phyloP scores from a whole-genome alignment of 2,329 filamentous ascomycete genomes.

The Microcyclospora tardicrescens region DNA sequence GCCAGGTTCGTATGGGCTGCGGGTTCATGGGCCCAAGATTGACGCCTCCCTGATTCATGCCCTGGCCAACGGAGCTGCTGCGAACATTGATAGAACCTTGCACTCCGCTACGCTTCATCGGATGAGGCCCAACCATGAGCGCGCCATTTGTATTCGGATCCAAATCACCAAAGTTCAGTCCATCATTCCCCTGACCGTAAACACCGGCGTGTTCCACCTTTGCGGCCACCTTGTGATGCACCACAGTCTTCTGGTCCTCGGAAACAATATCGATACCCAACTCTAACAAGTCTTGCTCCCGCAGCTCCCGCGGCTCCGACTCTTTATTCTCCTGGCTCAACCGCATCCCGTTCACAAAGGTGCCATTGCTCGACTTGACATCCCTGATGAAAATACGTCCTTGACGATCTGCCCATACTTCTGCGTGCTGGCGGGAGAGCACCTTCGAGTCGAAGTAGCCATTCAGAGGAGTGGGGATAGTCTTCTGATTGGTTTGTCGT shows the following conservation, averaged over 20 bases:
- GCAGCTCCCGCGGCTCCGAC: constrained; percentile 86
- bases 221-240: constrained; percentile 95
- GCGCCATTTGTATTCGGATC: constrained; percentile 62
- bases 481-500: constrained; percentile 94
- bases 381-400: constrained; percentile 86
- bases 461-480: constrained; percentile 77
- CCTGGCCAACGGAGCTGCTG: constrained; percentile 43
- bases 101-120: constrained; percentile 48
- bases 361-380: constrained; percentile 96
- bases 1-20: constrained; percentile 67
- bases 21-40: constrained; percentile 53
- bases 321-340: constrained; percentile 90
- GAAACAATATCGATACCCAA: constrained; percentile 97
- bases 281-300: constrained; percentile 83
- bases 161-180: constrained; percentile 83
- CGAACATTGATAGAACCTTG: constrained; percentile 41
- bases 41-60: constrained; percentile 31
- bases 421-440: constrained; percentile 86
- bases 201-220: constrained; percentile 93
- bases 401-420: constrained; percentile 73
- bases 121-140: constrained; percentile 51
- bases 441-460: constrained; percentile 98
- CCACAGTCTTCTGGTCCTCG: constrained; percentile 95
- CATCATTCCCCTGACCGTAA: constrained; percentile 58
- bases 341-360: constrained; percentile 87